These are phyloP conservation scores for Inga leiocalycina DNA, from an alignment of 306 rosid genomes.

Conservation along the genomic window DNA sequence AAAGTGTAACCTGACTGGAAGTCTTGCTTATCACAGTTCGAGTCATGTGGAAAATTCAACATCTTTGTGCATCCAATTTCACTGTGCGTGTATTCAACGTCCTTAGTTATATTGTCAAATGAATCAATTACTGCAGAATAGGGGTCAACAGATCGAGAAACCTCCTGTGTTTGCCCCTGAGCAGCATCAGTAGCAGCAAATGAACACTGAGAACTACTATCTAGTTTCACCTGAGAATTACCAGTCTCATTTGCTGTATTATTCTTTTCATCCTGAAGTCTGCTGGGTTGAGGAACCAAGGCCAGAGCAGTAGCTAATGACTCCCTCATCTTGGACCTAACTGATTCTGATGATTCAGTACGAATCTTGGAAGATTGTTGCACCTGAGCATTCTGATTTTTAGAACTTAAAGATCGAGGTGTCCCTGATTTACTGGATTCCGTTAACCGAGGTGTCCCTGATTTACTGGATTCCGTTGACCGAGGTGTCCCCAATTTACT, in stretches of 20 bases:
- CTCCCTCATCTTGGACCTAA: constrained; percentile 98
- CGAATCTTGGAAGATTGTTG: constrained; percentile 62
- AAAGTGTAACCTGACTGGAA: constrained; percentile 62
- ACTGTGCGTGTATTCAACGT: constrained; percentile 29
- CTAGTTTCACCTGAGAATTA: constrained; percentile 26
- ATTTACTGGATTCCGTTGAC: constrained; percentile 52
- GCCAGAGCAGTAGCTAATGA: constrained; percentile 79
- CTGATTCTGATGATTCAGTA: constrained; percentile 71
- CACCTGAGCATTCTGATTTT: constrained; percentile 47
- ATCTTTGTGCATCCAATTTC: constrained; percentile 35
- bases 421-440: constrained; percentile 61
- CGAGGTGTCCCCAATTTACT: constrained; percentile 67
- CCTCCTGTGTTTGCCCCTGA: constrained; percentile 36
- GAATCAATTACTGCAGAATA: constrained; percentile 37
- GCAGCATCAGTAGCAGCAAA: constrained; percentile 37
- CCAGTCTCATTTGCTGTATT: constrained; percentile 18
- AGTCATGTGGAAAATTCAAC: constrained; percentile 34
- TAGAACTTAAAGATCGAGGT: constrained; percentile 58
- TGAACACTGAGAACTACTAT: constrained; percentile 36
- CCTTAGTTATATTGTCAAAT: constrained; percentile 37
- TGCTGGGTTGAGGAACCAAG: constrained; percentile 65
- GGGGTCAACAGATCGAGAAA: constrained; percentile 39
- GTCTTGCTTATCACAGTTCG: constrained; percentile 51
- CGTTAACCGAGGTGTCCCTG: constrained; percentile 60
- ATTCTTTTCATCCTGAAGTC: constrained; percentile 27